These are phyloP conservation scores for Apostasia ramifera DNA, from an alignment of 106 monocot species.

Conservation along the genomic window DNA sequence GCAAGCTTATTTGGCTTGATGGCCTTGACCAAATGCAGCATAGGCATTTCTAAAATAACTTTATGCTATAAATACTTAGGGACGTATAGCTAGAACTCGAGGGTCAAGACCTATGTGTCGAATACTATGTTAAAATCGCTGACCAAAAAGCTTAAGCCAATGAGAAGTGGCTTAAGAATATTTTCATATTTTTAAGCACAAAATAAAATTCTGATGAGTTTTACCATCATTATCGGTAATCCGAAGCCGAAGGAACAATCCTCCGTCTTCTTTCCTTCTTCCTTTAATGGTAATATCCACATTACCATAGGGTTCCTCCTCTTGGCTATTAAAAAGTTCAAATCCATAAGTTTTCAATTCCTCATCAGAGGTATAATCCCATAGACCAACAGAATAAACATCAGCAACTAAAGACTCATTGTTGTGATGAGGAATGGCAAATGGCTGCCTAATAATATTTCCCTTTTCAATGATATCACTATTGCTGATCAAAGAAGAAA, in stretches of 20 bases:
- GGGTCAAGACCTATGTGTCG: too few relatives aligned
- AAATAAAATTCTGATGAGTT: neutral
- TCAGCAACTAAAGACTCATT: conserved; percentile 23
- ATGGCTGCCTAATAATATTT: conserved; percentile 25
- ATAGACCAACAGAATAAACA: conserved; percentile 7
- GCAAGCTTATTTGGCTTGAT: too few relatives aligned
- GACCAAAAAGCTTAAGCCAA: too few relatives aligned
- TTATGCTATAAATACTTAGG: too few relatives aligned
- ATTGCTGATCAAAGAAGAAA: conserved; percentile 4
- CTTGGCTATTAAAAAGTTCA: conserved; percentile 54
- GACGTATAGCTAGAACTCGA: too few relatives aligned
- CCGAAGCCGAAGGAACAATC: conserved; percentile 70
- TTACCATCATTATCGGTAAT: conserved; percentile 80
- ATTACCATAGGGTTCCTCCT: conserved; percentile 49
- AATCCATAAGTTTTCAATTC: conserved; percentile 41
- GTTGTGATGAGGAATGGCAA: conserved; percentile 11
- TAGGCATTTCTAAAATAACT: too few relatives aligned
- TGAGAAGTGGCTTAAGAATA: too few relatives aligned
- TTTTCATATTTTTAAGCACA: neutral
- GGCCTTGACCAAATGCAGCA: too few relatives aligned
- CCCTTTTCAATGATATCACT: conserved; percentile 13
- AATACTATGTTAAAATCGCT: too few relatives aligned
- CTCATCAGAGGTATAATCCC: conserved; percentile 9
- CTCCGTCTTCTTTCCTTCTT: conserved; percentile 66
- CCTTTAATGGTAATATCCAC: conserved; percentile 81